phyloP scores from a whole-genome alignment of 352 stramenopile species.

The Pythium vanterpoolii region DNA sequence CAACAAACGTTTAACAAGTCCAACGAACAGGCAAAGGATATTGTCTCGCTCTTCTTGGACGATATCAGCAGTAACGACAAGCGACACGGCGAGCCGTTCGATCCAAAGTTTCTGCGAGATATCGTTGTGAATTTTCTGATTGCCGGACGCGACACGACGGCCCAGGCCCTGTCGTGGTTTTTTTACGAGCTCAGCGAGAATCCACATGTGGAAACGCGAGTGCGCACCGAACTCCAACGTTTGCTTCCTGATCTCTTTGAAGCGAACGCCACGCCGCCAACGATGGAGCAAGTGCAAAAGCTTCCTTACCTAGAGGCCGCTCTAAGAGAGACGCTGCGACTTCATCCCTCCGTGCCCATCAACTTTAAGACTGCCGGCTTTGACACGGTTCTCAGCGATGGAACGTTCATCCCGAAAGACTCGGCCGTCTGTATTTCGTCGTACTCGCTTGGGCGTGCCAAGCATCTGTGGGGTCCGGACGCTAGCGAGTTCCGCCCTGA shows the following conservation, averaged over 20 bases:
- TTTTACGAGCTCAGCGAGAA: slow-evolving; percentile 58
- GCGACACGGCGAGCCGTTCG: slow-evolving; percentile 24
- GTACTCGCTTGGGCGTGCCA: slow-evolving; percentile 29
- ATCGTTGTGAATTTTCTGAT: slow-evolving; percentile 85
- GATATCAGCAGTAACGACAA: slow-evolving; percentile 9
- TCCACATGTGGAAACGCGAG: slow-evolving; percentile 37
- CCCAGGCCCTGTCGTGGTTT: slow-evolving; percentile 70
- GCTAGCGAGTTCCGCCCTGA: slow-evolving; percentile 32
- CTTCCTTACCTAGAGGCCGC: slow-evolving; percentile 45
- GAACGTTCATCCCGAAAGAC: slow-evolving; percentile 25
- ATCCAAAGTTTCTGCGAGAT: slow-evolving; percentile 52
- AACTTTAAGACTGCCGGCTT: slow-evolving; percentile 17
- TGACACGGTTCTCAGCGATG: slow-evolving; percentile 32
- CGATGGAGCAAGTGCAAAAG: slow-evolving; percentile 41
- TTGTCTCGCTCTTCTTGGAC: slow-evolving; percentile 55
- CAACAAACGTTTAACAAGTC: slow-evolving; percentile 12
- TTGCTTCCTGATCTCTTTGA: slow-evolving; percentile 21
- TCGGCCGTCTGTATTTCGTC: slow-evolving; percentile 19
- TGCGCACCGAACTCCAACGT: slow-evolving; percentile 38
- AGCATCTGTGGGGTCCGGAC: slow-evolving; percentile 31
- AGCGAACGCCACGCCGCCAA: slow-evolving; percentile 18
- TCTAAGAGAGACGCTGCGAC: slow-evolving; percentile 38
- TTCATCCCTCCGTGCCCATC: slow-evolving; percentile 38
- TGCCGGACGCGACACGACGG: slow-evolving; percentile 71
- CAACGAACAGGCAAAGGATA: slow-evolving; percentile 31